A percentile compares a stretch with the other conserved stretches of the same genome.
Evolutionary conservation across 2,329 filamentous ascomycete genomes (phyloP).

Genomic region (Cadophora sp.): DNA sequence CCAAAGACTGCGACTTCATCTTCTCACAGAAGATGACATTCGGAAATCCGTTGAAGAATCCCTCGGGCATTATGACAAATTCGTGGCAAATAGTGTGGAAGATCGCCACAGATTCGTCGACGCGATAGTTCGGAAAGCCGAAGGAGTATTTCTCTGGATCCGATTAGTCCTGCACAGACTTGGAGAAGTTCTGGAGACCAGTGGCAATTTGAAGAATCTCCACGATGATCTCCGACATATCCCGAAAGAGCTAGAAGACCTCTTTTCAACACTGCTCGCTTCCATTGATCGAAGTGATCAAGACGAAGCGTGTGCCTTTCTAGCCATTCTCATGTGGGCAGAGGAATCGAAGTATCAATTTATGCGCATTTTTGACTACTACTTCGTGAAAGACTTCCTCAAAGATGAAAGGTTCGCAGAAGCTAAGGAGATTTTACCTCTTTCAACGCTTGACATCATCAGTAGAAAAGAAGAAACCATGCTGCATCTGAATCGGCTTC

Average conservation of each 20-base stretch:
- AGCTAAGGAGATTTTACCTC: background rate
- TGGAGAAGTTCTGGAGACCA: constrained; percentile 6
- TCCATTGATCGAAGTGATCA: constrained; percentile 9
- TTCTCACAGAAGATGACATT: constrained; percentile 32
- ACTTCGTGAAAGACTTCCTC: background rate
- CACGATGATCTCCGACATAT: constrained; percentile 6
- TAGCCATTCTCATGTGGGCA: background rate
- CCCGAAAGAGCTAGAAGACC: constrained; percentile 9
- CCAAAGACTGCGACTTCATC: constrained; percentile 31
- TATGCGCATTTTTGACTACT: background rate
- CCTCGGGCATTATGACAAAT: constrained; percentile 11
- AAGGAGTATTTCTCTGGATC: constrained; percentile 46
- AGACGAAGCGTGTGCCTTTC: background rate
- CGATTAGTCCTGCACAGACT: constrained; percentile 40
- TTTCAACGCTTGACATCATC: background rate
- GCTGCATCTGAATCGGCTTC: background rate
- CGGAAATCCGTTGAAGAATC: constrained; percentile 31
- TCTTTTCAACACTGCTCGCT: constrained; percentile 7
- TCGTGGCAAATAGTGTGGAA: constrained; percentile 34
- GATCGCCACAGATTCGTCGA: constrained; percentile 25
- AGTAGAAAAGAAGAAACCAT: background rate
- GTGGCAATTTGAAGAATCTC: background rate
- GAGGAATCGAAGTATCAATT: too few relatives aligned
- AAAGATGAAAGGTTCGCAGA: background rate
- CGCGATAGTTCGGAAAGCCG: constrained; percentile 34